Base-by-base conservation (phyloP, 2,329 filamentous ascomycete species). In the Bimuria novae-zelandiae region DNA sequence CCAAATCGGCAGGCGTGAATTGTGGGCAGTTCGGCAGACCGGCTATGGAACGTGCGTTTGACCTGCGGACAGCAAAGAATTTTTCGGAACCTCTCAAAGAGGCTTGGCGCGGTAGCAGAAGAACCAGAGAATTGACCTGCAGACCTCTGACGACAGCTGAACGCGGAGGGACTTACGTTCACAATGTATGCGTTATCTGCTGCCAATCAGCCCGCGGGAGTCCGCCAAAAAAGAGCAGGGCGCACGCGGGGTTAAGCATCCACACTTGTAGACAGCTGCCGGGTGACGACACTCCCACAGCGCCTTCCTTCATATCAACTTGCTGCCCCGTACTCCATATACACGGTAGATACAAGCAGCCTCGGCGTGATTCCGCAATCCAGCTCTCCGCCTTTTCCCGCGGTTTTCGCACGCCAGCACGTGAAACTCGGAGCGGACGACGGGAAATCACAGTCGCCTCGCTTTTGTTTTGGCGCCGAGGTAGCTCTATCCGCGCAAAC, bases 401-500 rank as follows among this genome's bases (percentile, higher is more conserved):
- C 22, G 33, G 22, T 21, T n/a, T 47, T 29, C 46, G 43, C 52
- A 30, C 55, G 44, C 59, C 35, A 43, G 59, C 68, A 67, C 58
- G 63, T 69, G 65, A 68, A 68, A 60, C 64, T 61, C 62, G 67
- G 48, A 62, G 64, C 63, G 68, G 51, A 62, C 62, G 68, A 59
- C 67, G 68, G 69, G 60, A 70, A 56, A 60, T 43, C 54, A 54
- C 61, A 57, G 56, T 63, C 64, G 63, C 51, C 46, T 43, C 52
- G 41, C 52, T 61, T 49, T 56, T 61, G 57, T 52, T 55, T 57
- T 57, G 56, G 54, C 63, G 59, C 63, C 62, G 64, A 66, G 56
- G 54, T 57, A 60, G 63, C 63, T n/a, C n/a, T 47, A 48, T 23
- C 57, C 56, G 60, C 53, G 55, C 51, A 36, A 59, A 46, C 53